Evolutionary conservation across 208 protist genomes (phyloP).

Genomic region (Trypanosoma avium): DNA sequence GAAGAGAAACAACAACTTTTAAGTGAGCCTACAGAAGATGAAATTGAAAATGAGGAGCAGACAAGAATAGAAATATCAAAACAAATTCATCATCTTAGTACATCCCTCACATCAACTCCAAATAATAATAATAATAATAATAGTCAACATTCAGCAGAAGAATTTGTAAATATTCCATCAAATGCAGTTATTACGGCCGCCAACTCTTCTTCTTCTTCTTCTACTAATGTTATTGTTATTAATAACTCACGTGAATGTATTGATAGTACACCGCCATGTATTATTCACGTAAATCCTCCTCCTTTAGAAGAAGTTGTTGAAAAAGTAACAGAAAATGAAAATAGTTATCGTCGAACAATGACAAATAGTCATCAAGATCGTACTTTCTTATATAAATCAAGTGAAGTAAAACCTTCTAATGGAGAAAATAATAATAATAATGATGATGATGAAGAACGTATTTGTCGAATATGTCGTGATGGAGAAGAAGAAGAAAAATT

Average conservation of each 20-base stretch:
- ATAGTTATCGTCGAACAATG: background rate
- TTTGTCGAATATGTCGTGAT: constrained; percentile 83
- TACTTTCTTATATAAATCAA: constrained; percentile 8
- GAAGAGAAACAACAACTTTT: constrained; percentile 7
- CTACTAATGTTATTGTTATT: too few species aligned
- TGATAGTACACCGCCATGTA: background rate
- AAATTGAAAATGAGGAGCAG: background rate
- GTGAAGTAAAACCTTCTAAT: too few species aligned
- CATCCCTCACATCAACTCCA: background rate
- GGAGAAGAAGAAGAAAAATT: constrained; percentile 52
- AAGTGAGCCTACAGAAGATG: background rate
- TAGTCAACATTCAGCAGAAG: background rate
- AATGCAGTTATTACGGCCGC: too few species aligned
- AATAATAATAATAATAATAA: background rate
- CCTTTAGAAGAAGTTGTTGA: background rate
- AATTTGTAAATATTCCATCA: too few species aligned
- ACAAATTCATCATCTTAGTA: too few species aligned
- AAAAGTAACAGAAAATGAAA: background rate
- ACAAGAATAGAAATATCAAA: background rate
- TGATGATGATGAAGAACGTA: constrained; percentile 55
- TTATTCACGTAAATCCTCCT: background rate
- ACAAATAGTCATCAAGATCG: background rate
- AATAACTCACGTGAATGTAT: background rate
- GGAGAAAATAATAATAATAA: too few species aligned
- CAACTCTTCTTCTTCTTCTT: too few species aligned